Evolutionary conservation across 352 stramenopile genomes (phyloP), one percentile per base, ranked within the genome.

Genomic region (Blastocystis hominis): DNA sequence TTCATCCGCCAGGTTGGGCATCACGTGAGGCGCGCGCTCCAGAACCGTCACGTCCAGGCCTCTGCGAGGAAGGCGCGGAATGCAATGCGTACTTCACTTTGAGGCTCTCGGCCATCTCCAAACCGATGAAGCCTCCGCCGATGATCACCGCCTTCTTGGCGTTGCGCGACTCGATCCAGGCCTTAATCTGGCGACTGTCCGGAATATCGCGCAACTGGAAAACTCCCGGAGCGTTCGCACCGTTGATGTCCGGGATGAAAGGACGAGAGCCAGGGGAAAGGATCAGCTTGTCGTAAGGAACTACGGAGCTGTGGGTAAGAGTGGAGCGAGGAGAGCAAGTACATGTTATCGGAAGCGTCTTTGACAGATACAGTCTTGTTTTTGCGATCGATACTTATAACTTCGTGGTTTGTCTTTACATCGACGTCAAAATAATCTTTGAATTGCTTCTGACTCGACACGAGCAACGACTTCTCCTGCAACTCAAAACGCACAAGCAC

Each of bases 71-170:
- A 62, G 6, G 6, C 20, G 50, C 30, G n/a, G 15, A 46, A 17
- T n/a, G 0, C 15, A 46, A 6, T 24, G 2, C 44, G 9, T 44
- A 86, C 76, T 70, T 72, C 68, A 91, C 61, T 61, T 90, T 86
- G 20, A 93, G 88, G 75, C 92, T 90, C 86, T 93, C 91, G 0
- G 91, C 90, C 90, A 93, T 92, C 89, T 93, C 91, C 9, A 93
- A 77, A 30, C 91, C 91, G 42, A 93, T 88, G 88, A 93, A 93
- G 17, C 91, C 91, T 38, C 90, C 91, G 40, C 91, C 91, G 24
- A 91, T 90, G 42, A 93, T 90, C 2, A 92, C 91, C 20, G 89
- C 90, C 66, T 92, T 90, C 86, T 90, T 91, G 34, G 89, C 79
- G 2, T 87, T 88, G 7, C 54, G 40, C 34, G 89, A 86, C 3